Evolutionary conservation across 2,329 filamentous ascomycete species (phyloP).

Genomic region (Eurotiales sp.): DNA sequence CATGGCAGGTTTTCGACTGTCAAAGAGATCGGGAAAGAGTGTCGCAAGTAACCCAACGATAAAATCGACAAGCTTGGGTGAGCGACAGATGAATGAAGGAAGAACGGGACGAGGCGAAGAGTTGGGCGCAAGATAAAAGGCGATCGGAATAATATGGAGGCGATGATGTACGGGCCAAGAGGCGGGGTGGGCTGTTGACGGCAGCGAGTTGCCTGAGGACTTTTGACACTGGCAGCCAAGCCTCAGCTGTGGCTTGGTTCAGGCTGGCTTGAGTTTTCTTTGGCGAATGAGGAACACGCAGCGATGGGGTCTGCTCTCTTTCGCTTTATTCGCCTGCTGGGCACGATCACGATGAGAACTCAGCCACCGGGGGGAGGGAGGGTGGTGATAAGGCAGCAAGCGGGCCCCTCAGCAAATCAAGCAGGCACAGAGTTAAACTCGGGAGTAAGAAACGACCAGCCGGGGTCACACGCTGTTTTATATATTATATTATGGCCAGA

Average conservation of each 20-base stretch:
- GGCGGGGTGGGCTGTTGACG: constrained; percentile 5
- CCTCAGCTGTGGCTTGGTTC: constrained; percentile 6
- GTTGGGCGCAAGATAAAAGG: constrained; percentile 13
- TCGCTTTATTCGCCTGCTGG: no score
- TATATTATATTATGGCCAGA: no score
- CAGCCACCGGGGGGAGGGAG: no score
- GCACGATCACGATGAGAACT: no score
- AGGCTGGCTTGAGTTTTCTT: background rate
- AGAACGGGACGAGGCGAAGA: constrained; percentile 15
- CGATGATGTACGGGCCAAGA: no score
- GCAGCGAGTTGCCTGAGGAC: background rate
- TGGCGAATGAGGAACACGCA: background rate
- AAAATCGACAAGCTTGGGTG: constrained; percentile 12
- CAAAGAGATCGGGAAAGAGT: constrained; percentile 8
- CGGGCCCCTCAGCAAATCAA: no score
- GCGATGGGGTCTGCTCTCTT: background rate
- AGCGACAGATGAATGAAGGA: constrained; percentile 4
- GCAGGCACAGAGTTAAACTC: no score
- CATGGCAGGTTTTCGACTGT: constrained; percentile 26
- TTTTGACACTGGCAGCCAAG: background rate
- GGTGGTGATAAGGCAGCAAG: no score
- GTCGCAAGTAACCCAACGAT: constrained; percentile 13
- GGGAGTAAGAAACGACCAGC: no score
- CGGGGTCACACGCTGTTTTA: no score
- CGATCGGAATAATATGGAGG: background rate